These are phyloP conservation scores for Hibiscus syriacus DNA, from an alignment of 345 rosid genomes.

Conservation along the genomic window DNA sequence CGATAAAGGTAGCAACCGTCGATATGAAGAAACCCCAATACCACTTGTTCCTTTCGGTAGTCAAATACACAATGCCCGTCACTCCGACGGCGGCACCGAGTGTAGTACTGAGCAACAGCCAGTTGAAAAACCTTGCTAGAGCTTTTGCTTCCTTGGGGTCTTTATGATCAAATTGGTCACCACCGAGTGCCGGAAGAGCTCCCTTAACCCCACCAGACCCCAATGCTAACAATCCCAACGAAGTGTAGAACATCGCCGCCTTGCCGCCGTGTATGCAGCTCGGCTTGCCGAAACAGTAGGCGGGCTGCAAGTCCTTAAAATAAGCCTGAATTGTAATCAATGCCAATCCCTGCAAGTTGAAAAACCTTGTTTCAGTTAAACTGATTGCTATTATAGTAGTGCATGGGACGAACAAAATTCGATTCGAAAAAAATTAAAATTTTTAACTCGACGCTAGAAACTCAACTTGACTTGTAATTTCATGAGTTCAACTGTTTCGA, in stretches of 20 bases:
- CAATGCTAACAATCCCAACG: slow-evolving; percentile 32
- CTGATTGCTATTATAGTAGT: too few species aligned
- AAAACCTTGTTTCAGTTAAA: not conserved
- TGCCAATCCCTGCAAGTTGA: slow-evolving; percentile 29
- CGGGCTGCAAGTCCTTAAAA: slow-evolving; percentile 30
- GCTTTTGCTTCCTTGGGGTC: slow-evolving; percentile 35
- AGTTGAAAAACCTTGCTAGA: slow-evolving; percentile 42
- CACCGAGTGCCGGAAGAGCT: slow-evolving; percentile 41
- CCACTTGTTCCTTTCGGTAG: slow-evolving; percentile 28
- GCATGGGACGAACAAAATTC: too few species aligned
- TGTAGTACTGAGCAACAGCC: slow-evolving; percentile 20
- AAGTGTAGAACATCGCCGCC: slow-evolving; percentile 28
- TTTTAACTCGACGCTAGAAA: too few species aligned
- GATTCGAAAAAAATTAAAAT: too few species aligned
- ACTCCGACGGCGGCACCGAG: slow-evolving; percentile 43
- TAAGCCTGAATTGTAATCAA: slow-evolving; percentile 45
- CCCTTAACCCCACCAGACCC: slow-evolving; percentile 42
- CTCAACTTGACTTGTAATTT: too few species aligned
- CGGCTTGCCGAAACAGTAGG: slow-evolving; percentile 20
- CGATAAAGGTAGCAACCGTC: slow-evolving; percentile 22
- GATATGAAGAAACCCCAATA: slow-evolving; percentile 40
- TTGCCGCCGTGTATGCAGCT: slow-evolving; percentile 32
- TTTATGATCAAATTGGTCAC: slow-evolving; percentile 44
- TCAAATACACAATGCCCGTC: slow-evolving; percentile 38
- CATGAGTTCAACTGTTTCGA: too few species aligned